These are phyloP conservation scores for Carallia pectinifolia DNA, from an alignment of 345 rosid genomes.

Conservation along the genomic window DNA sequence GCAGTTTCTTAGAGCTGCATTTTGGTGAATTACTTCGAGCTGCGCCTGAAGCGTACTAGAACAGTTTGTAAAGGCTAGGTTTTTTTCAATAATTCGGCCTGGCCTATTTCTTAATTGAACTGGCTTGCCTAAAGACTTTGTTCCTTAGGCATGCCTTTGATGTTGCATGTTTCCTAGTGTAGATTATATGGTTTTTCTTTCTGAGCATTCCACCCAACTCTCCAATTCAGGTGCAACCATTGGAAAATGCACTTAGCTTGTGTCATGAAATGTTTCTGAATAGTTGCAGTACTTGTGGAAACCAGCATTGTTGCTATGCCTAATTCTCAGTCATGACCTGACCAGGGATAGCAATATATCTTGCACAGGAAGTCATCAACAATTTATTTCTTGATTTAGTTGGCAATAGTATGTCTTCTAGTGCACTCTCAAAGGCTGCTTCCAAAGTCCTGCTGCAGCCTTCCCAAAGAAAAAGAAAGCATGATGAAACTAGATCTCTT, in stretches of 20 bases:
- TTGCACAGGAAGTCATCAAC: slow-evolving; percentile 56
- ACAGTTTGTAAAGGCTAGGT: too few species aligned
- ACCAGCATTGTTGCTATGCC: slow-evolving; percentile 9
- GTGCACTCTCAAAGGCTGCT: slow-evolving; percentile 30
- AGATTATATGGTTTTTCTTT: not conserved
- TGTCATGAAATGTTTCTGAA: not conserved
- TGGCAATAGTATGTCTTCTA: slow-evolving; percentile 29
- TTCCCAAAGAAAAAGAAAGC: slow-evolving; percentile 64
- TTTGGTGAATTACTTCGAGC: too few species aligned
- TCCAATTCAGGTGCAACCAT: too few species aligned
- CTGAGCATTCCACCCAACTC: not conserved
- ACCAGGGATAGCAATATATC: slow-evolving; percentile 70
- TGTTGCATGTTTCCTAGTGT: too few species aligned
- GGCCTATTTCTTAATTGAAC: too few species aligned
- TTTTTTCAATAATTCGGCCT: too few species aligned
- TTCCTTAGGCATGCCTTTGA: too few species aligned
- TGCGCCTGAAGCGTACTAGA: too few species aligned
- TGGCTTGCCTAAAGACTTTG: too few species aligned
- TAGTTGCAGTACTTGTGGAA: not conserved
- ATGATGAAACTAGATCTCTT: slow-evolving; percentile 27
- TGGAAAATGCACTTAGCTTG: not conserved
- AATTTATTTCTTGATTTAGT: slow-evolving; percentile 56
- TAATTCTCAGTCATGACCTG: slow-evolving; percentile 14
- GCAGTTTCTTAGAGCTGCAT: too few species aligned
- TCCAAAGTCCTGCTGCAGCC: slow-evolving; percentile 29